A percentile compares a stretch with the other conserved stretches of the same genome.
Conservation (phyloP, 345 rosid species). For the Chamaenerion angustifolium region DNA sequence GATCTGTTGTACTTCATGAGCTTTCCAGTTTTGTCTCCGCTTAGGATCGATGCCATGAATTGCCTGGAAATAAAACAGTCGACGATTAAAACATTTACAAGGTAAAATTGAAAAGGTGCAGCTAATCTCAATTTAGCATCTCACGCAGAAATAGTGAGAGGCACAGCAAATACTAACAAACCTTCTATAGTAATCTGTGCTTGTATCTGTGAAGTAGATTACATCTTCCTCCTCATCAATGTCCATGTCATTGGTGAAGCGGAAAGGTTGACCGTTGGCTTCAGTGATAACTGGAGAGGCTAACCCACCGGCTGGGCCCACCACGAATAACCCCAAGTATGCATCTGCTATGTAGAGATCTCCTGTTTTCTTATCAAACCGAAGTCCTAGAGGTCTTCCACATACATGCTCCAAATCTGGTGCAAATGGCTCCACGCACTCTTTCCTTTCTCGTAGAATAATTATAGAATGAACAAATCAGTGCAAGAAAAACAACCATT, state of each 20-base stretch:
- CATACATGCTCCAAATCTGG: slow-evolving; percentile 42
- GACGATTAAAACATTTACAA: background rate
- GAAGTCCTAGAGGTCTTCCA: slow-evolving; percentile 68
- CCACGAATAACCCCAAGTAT: slow-evolving; percentile 41
- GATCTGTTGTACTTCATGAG: slow-evolving; percentile 22
- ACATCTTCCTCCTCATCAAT: slow-evolving; percentile 41
- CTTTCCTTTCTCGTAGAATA: too few relatives aligned
- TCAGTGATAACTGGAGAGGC: slow-evolving; percentile 37
- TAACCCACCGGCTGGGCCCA: slow-evolving; percentile 55
- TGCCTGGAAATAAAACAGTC: slow-evolving; percentile 24
- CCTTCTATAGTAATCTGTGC: slow-evolving; percentile 56
- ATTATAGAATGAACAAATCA: too few relatives aligned
- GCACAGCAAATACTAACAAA: slow-evolving; percentile 4
- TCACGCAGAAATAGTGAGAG: too few relatives aligned
- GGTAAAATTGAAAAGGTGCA: too few relatives aligned
- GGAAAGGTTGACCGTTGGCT: slow-evolving; percentile 43
- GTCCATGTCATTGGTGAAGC: slow-evolving; percentile 64
- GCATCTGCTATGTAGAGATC: slow-evolving; percentile 77
- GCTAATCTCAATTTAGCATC: too few relatives aligned
- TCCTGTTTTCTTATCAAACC: slow-evolving; percentile 47
- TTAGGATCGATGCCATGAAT: slow-evolving; percentile 31
- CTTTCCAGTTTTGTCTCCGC: slow-evolving; percentile 41
- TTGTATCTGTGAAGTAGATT: slow-evolving; percentile 62
- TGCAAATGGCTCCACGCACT: too few relatives aligned
- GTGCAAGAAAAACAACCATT: too few relatives aligned